Evolutionary conservation across 164 flowering plant genomes (phyloP).

Genomic region (Berberis vulgaris): DNA sequence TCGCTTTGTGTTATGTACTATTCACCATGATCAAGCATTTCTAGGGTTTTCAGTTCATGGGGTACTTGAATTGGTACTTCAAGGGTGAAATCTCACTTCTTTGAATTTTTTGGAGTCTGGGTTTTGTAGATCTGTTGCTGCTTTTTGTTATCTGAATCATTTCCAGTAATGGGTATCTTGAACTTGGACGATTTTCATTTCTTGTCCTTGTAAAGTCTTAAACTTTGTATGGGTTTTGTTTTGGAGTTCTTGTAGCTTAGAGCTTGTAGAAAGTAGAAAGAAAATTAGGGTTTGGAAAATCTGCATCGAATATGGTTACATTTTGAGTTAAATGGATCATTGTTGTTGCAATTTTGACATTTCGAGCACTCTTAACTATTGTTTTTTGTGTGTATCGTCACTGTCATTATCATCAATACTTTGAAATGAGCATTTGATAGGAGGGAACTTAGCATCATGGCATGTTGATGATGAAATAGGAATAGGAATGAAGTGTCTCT

Average conservation of each 20-base stretch:
- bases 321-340: no score
- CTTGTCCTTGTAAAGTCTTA: not conserved
- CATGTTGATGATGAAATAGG: no score
- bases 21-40: constrained; percentile 6
- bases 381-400: no score
- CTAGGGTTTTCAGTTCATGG: constrained; percentile 18
- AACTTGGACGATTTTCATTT: not conserved
- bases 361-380: no score
- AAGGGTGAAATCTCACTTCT: constrained; percentile 1
- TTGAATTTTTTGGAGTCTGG: not conserved
- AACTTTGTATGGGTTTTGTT: not conserved
- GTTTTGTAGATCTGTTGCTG: constrained; percentile 7
- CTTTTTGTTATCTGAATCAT: not conserved
- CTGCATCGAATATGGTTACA: no score
- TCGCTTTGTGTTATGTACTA: constrained; percentile 5
- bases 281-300: no score
- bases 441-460: no score
- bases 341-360: no score
- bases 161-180: not conserved
- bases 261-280: not conserved
- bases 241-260: not conserved
- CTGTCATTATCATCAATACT: no score
- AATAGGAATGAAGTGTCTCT: no score
- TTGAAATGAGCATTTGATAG: no score
- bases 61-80: not conserved